Base-by-base conservation (phyloP, 2,329 filamentous ascomycete species). In the Furcasterigmium sp. region DNA sequence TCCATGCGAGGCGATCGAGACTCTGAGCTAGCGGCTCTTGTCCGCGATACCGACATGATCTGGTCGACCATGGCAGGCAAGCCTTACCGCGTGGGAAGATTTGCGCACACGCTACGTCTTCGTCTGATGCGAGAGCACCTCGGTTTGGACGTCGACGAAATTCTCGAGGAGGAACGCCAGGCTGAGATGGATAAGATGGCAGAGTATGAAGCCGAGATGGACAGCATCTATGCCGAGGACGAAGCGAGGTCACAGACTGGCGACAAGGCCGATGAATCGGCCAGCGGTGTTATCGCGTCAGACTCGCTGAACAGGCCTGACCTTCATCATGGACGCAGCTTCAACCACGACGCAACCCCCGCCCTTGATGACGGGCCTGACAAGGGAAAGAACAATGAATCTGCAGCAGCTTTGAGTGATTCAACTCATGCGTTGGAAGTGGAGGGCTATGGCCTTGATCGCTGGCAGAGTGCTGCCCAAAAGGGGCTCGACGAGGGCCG, bases 81-180 rank as follows among this genome's bases (percentile, higher is more conserved):
- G 55, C 87, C 90, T 5, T 98, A 95, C 62, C 82, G 84, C 44
- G 93, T 97, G 28, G 91, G 90, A 35, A 82, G 88, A 20, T 98
- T 96, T 63, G 87, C 93, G 6, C 91, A 97, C 61, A 93, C 89
- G 0, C 76, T 98, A 41, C 88, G 93, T 23, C 83, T 96, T 70
- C 85, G 93, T 20, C 73, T 97, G 39, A 97, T 97, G 93, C 80
- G 91, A 49, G 93, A 98, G 64, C 93, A 98, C 68, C 73, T 98
- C 23, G 93, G 93, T n/a, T 72, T 97, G 30, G 91, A 97, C 57
- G 89, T 95, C 4, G 93, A 98, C 61, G 87, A 88, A 56, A 84
- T 96, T 46, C 80, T 87, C 57, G 88, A 93, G 57, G 81, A 91
- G 48, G 84, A 90, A 52, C 76, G 84, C 40, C 75, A 80, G 52